phyloP scores from a whole-genome alignment of 2,329 filamentous ascomycete species.

The Fusarium beomiforme region DNA sequence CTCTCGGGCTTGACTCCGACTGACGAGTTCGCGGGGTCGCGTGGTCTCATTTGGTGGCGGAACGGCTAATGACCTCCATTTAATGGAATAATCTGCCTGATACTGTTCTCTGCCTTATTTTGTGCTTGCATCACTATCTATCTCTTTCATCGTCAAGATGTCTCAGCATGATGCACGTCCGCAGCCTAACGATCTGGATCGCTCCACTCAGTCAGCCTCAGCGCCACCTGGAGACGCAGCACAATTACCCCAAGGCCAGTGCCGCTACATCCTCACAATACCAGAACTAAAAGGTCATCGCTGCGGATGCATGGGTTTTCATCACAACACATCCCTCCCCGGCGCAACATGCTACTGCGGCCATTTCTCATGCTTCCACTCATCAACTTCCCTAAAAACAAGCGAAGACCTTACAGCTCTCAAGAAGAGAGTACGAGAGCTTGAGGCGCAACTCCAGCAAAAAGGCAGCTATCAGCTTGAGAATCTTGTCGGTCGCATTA shows the following conservation, averaged over 20 bases:
- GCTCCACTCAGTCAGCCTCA: conserved; percentile 17
- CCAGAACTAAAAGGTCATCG: conserved; percentile 17
- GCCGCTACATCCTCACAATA: conserved; percentile 19
- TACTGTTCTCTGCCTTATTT: too few species aligned
- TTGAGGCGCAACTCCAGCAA: neutral
- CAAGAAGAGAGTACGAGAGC: neutral
- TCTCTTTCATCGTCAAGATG: neutral
- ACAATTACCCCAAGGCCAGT: conserved; percentile 16
- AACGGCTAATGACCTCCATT: neutral
- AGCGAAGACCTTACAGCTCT: neutral
- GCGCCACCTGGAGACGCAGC: conserved; percentile 8
- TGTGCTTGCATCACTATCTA: neutral
- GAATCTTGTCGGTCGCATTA: neutral
- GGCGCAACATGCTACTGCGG: conserved; percentile 20
- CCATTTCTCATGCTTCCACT: conserved; percentile 22
- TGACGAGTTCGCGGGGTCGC: conserved; percentile 13
- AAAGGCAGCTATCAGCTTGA: conserved; percentile 9
- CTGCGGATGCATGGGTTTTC: conserved; percentile 23
- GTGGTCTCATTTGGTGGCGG: neutral
- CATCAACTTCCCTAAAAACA: neutral
- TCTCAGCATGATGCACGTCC: neutral
- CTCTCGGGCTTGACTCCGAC: neutral
- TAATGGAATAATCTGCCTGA: neutral
- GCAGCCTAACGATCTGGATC: neutral
- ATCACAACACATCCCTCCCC: conserved; percentile 8